phyloP scores from a whole-genome alignment of 768 basidiomycete genomes.

The Pleurotus tuoliensis region DNA sequence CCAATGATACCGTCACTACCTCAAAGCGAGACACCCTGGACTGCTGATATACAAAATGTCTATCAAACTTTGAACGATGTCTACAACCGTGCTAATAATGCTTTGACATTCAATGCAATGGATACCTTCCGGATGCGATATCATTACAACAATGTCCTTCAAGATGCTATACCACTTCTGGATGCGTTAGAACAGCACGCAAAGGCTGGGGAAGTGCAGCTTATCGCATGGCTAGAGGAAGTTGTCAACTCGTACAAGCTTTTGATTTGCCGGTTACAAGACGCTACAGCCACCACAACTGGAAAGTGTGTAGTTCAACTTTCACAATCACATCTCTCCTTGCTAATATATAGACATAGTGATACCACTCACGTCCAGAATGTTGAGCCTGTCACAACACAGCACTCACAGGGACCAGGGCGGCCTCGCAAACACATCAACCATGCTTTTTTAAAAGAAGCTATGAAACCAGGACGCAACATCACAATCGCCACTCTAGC shows the following conservation, averaged over 20 bases:
- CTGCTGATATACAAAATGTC: not conserved
- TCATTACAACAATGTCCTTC: not conserved
- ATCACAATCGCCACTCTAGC: slow-evolving; percentile 3
- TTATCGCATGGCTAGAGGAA: not conserved
- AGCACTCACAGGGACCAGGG: not conserved
- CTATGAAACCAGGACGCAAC: not conserved
- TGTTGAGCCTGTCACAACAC: not conserved
- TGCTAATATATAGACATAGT: not conserved
- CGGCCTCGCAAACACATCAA: slow-evolving; percentile 6
- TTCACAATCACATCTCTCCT: not conserved
- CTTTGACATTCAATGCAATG: not conserved
- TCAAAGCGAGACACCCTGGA: not conserved
- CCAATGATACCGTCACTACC: not conserved
- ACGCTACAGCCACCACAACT: not conserved
- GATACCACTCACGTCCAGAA: not conserved
- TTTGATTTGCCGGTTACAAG: not conserved
- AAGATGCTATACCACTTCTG: not conserved
- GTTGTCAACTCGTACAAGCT: not conserved
- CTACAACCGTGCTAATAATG: not conserved
- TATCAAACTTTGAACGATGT: not conserved
- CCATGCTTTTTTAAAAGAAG: slow-evolving; percentile 1
- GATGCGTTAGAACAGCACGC: not conserved
- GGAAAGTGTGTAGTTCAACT: not conserved
- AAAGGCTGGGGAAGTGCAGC: not conserved
- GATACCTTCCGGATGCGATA: slow-evolving; percentile 3